Evolutionary conservation across 2,329 filamentous ascomycete species (phyloP), one percentile per base, ranked within the genome.

Genomic region (Penicillium sp.): DNA sequence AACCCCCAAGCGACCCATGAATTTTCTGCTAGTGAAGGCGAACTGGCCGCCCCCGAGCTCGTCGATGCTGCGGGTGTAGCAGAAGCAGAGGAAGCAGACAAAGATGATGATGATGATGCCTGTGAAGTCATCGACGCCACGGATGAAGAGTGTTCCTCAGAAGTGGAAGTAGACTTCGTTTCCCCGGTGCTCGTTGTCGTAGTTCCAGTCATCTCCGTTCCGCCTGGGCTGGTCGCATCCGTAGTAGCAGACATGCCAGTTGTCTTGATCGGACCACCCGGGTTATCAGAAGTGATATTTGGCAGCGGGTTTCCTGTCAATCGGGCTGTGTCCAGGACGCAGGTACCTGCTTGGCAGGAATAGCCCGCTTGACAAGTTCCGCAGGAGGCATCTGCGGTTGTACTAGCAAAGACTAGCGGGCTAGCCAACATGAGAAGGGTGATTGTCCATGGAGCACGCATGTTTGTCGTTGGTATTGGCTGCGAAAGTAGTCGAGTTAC

Each of bases 191-290:
- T 45, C 16, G 52, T 28, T 38, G 35, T 37, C 14, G 19, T 3
- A 30, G 51, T 10, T 6, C 13, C 7, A 28, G 26, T 43, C n/a
- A 38, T 30, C 33, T 40, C 16, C 25, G 51, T 40, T n/a, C 25
- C 38, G 11, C 25, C n/a, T 5, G 52, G 19, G 38, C 13, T 51
- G 10, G 52, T 19, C 22, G 26, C 19, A 1, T 55, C 52, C 4
- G 40, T 55, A 6, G 38, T 45, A 11, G n/a, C 10, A 11, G 25
- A 62, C 56, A 43, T 42, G 33, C 33, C 62, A 37, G 19, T 55
- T 14, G 13, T 58, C 43, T 43, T 57, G 40, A 60, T 49, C 37
- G 57, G 58, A 13, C 25, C 30, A 14, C 57, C 40, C 5, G 40
- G 28, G 42, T 53, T 52, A 14, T 42, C 37, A 19, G 53, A 57